Evolutionary conservation across 78 protist genomes (phyloP).

Genomic region (slime mould (Dictyostelium discoideum)): dicty_2.7 NC_007088.5:6829001-6829500

Average conservation of each 20-base stretch:
- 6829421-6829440: not conserved
- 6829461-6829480: not conserved
- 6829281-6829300: slow-evolving; percentile 23
- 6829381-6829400: not conserved
- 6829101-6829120: slow-evolving; percentile 8
- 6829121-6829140: slow-evolving; percentile 15
- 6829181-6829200: not conserved
- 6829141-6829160: not conserved
- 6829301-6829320: not conserved
- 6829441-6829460: not conserved
- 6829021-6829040: not conserved
- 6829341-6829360: not conserved
- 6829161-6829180: not conserved
- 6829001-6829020: not conserved
- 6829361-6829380: not conserved
- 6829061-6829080: not conserved
- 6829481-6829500: not conserved
- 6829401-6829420: not conserved
- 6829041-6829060: not conserved
- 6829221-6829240: not conserved
- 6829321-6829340: not conserved
- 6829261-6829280: not conserved
- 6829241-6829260: not conserved
- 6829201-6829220: not conserved
- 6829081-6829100: slow-evolving; percentile 25